Percentiles rank a stretch among this genome's conserved stretches.
Conservation (phyloP, 768 basidiomycete genomes). For the Termitomyces sp. region DNA sequence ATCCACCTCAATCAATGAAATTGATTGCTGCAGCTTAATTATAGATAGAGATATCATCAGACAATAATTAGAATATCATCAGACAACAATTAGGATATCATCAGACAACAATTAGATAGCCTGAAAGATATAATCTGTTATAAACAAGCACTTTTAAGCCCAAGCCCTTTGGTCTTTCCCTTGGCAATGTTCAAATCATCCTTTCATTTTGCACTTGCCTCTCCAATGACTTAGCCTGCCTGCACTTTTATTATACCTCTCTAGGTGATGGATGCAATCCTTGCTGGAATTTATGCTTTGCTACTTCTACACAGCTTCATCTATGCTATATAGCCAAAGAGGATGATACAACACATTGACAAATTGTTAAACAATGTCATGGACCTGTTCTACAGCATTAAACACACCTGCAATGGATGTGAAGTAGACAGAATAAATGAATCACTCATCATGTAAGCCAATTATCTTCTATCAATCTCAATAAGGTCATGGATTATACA, state of each 20-base stretch:
- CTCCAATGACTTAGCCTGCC: not conserved
- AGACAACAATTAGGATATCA: no score
- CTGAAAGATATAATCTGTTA: no score
- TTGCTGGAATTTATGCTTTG: not conserved
- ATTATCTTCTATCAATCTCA: not conserved
- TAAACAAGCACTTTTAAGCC: no score
- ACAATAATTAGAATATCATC: no score
- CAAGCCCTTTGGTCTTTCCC: no score
- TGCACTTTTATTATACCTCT: not conserved
- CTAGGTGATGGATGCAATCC: not conserved
- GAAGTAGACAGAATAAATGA: not conserved
- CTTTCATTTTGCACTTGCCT: not conserved
- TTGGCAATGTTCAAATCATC: no score
- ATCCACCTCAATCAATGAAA: no score
- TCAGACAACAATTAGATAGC: no score
- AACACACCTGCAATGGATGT: not conserved
- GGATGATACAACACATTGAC: not conserved
- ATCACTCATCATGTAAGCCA: not conserved
- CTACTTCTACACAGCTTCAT: no score
- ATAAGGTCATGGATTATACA: not conserved
- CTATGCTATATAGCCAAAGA: not conserved
- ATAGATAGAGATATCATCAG: no score
- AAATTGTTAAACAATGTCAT: not conserved
- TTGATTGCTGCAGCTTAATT: no score
- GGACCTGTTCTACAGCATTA: not conserved